These are phyloP conservation scores for Didymella arachidicola DNA, from an alignment of 2,329 filamentous ascomycete genomes.

Conservation along the genomic window DNA sequence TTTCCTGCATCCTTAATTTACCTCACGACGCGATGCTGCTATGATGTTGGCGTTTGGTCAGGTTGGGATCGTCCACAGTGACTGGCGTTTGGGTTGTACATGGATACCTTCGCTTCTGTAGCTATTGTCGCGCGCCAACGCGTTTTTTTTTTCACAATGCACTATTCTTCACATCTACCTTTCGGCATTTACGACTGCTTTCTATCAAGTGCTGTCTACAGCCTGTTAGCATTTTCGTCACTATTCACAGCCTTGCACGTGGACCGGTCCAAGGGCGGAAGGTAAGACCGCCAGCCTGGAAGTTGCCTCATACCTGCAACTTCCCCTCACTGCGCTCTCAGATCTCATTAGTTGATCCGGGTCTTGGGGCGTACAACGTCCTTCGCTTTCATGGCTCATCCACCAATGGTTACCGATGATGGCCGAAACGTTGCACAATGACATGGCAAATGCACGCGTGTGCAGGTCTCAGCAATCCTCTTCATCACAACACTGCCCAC, in stretches of 20 bases:
- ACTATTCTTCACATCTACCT: not conserved
- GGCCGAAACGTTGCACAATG: not conserved
- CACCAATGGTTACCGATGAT: not conserved
- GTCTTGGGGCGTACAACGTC: not conserved
- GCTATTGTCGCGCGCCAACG: not conserved
- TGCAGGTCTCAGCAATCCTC: not conserved
- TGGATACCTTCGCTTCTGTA: constrained; percentile 10
- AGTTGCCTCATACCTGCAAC: not conserved
- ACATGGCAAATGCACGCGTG: not conserved
- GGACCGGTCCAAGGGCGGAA: not conserved
- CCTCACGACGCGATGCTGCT: constrained; percentile 10
- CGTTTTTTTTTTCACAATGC: not conserved
- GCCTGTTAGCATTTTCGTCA: not conserved
- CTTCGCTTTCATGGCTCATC: not conserved
- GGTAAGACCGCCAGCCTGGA: not conserved
- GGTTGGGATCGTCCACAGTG: not conserved
- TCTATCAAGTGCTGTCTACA: too few species aligned
- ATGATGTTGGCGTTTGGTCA: constrained; percentile 9
- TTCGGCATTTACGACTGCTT: not conserved
- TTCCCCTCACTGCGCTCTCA: not conserved
- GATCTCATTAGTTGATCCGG: not conserved
- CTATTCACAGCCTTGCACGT: not conserved
- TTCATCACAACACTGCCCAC: not conserved
- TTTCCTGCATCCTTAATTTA: constrained; percentile 10
- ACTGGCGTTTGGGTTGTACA: constrained; percentile 9